Evolutionary conservation across 2,329 filamentous ascomycete species (phyloP).

Genomic region (Fulvia fulva): DNA sequence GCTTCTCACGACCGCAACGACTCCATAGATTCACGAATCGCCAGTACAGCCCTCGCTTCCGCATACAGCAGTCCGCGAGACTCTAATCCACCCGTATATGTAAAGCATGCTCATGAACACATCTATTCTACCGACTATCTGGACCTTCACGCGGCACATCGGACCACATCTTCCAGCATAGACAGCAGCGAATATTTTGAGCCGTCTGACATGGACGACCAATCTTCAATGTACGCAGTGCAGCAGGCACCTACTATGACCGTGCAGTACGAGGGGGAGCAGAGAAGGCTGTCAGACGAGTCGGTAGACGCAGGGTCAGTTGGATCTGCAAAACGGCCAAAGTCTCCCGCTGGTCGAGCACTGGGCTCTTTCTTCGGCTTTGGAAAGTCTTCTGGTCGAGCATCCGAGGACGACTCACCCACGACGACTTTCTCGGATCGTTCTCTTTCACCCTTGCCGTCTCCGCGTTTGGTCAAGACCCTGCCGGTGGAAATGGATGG

Average conservation of each 20-base stretch:
- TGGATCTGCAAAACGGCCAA: constrained; percentile 34
- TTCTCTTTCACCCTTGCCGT: constrained; percentile 56
- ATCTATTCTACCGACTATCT: neutral
- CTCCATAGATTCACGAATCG: constrained; percentile 28
- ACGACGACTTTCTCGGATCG: constrained; percentile 61
- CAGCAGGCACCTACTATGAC: constrained; percentile 32
- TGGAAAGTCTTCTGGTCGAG: constrained; percentile 54
- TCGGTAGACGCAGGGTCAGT: constrained; percentile 22
- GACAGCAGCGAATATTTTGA: constrained; percentile 21
- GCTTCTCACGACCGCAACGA: constrained; percentile 22
- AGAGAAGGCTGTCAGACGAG: constrained; percentile 33
- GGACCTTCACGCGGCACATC: constrained; percentile 24
- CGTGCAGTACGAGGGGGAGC: constrained; percentile 32
- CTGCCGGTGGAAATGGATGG: constrained; percentile 31
- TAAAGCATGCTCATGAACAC: constrained; percentile 28
- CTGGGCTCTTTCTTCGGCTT: constrained; percentile 64
- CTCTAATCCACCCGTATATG: constrained; percentile 24
- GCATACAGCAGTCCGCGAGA: constrained; percentile 25
- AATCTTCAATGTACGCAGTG: constrained; percentile 23
- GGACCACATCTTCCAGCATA: constrained; percentile 24
- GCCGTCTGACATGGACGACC: constrained; percentile 7
- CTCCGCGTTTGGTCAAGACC: constrained; percentile 40
- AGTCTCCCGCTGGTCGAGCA: constrained; percentile 43
- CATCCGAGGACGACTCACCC: constrained; percentile 53
- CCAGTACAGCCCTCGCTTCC: constrained; percentile 21